Evolutionary conservation across 2,329 filamentous ascomycete species (phyloP).

Genomic region (Aspergillus amoenus): DNA sequence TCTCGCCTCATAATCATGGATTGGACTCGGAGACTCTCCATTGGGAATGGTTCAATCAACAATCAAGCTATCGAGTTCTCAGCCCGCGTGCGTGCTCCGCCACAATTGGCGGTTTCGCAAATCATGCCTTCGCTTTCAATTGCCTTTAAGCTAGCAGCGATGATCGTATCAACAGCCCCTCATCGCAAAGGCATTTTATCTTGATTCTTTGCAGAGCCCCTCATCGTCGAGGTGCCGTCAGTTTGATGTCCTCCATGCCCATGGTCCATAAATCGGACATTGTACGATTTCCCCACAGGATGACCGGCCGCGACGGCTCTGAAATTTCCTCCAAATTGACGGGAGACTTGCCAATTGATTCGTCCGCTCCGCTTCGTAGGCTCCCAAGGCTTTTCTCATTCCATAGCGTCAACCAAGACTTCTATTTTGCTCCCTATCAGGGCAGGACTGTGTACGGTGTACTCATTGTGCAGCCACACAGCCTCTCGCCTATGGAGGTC

Average conservation of each 20-base stretch:
- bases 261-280: too few species aligned
- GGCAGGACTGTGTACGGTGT: not conserved
- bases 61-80: conserved; percentile 6
- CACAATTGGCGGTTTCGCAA: conserved; percentile 5
- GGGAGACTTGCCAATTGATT: conserved; percentile 1
- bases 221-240: conserved; percentile 19
- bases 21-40: not conserved
- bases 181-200: conserved; percentile 5
- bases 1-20: not conserved
- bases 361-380: not conserved
- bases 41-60: conserved; percentile 1
- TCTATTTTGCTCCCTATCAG: not conserved
- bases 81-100: conserved; percentile 3
- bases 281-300: conserved; percentile 1
- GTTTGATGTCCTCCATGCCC: not conserved
- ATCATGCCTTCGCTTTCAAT: not conserved
- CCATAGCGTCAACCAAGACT: not conserved
- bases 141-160: not conserved
- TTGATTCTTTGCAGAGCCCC: conserved; percentile 12
- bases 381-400: not conserved
- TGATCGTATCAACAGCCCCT: conserved; percentile 7
- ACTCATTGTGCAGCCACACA: not conserved
- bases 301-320: not conserved
- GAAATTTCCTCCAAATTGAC: not conserved
- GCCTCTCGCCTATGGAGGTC: not conserved